Evolutionary conservation across 2,329 filamentous ascomycete genomes (phyloP).

Genomic region (Talaromyces islandicus): DNA sequence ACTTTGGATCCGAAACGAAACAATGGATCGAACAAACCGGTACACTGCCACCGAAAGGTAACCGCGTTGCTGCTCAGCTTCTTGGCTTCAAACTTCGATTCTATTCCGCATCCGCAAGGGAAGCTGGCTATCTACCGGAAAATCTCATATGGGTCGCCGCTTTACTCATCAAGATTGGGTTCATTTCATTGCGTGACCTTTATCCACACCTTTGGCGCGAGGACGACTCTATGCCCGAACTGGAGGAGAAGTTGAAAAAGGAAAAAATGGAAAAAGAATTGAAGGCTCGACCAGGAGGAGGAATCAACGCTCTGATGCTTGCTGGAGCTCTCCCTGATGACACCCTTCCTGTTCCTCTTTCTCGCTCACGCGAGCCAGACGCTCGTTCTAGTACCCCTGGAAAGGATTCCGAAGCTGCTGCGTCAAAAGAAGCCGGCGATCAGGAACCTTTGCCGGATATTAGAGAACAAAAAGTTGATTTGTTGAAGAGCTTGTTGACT

Average conservation of each 20-base stretch:
- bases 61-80: conserved; percentile 85
- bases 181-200: conserved; percentile 84
- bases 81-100: conserved; percentile 96
- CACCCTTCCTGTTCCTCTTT: conserved; percentile 45
- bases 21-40: conserved; percentile 77
- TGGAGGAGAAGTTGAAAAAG: conserved; percentile 64
- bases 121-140: conserved; percentile 72
- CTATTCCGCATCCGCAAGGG: conserved; percentile 74
- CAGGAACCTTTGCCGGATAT: conserved; percentile 61
- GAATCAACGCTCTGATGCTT: conserved; percentile 76
- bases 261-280: conserved; percentile 75
- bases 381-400: conserved; percentile 47
- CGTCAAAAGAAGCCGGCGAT: conserved; percentile 33
- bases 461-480: conserved; percentile 76
- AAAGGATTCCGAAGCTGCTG: conserved; percentile 48
- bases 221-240: conserved; percentile 73
- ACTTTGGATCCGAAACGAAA: conserved; percentile 52
- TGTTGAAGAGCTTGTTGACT: conserved; percentile 78
- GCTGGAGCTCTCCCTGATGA: conserved; percentile 86
- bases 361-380: conserved; percentile 45
- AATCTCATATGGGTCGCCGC: conserved; percentile 91
- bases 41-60: conserved; percentile 77
- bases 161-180: conserved; percentile 92
- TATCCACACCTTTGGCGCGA: conserved; percentile 86
- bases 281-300: conserved; percentile 62